Base-by-base conservation (phyloP, 176 grass and related monocot species). In the Cymbopogon citratus region DNA sequence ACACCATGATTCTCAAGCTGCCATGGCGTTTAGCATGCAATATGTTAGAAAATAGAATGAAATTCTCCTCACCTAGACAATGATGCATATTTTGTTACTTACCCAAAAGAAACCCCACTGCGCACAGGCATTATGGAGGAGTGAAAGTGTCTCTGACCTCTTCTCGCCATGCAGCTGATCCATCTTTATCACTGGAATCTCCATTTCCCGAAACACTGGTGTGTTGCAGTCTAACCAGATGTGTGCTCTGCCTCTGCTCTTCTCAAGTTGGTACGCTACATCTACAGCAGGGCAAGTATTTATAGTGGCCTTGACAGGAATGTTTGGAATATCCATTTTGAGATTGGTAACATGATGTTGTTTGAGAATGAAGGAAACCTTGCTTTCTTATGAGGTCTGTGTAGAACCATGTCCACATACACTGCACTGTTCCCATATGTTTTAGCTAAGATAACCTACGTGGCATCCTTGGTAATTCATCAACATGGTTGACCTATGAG, bases 51-150 rank as follows among this genome's bases (percentile, higher is more conserved):
- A 60, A 13, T 25, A 77, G 2, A 88, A 36, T 38, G 35, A 26
- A 85, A 59, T 81, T 81, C 8, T 78, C 10, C 34, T 18, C 49
- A 24, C 60, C 2, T 66, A 85, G n/a, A 43, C 39, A 84, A 76
- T 21, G 27, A 80, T 79, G 11, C 81, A 35, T 66, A 19, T 34
- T 29, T 46, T 76, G 21, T 45, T 83, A 51, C 87, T 84, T 87
- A 90, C 91, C 87, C 91, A 92, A 78, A 93, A 90, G 85, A 90
- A 93, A 21, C 85, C 91, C 82, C 85, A 93, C 38, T 90, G 65
- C 27, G 57, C 81, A 71, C 91, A 93, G 39, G 87, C 91, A 80
- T 85, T 85, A 25, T 93, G 91, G 69, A 93, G 91, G 49, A 90
- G 91, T 6, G 64, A 72, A 73, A 90, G 85, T 34, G 81, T 85